phyloP scores from a whole-genome alignment of 2,329 filamentous ascomycete species.

The Aspergillus alliaceus region DNA sequence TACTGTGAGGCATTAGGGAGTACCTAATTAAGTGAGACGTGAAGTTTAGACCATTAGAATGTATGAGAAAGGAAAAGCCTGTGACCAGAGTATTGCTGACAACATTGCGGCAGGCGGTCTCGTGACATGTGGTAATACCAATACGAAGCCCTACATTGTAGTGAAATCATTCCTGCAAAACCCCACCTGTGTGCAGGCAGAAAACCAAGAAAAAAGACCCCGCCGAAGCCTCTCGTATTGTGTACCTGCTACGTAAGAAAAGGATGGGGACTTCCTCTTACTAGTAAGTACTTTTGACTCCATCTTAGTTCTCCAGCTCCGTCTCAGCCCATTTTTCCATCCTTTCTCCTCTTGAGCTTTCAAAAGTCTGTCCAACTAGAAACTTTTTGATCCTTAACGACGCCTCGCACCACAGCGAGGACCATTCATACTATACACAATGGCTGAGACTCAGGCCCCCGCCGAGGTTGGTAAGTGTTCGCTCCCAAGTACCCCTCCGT shows the following conservation, averaged over 20 bases:
- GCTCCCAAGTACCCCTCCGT: slow-evolving; percentile 17
- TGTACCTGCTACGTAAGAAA: slow-evolving; percentile 2
- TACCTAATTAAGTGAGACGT: no score
- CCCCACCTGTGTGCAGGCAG: neutral
- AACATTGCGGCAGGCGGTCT: neutral
- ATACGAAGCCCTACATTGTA: slow-evolving; percentile 18
- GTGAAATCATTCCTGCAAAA: neutral
- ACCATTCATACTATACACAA: slow-evolving; percentile 29
- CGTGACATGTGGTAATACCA: slow-evolving; percentile 10
- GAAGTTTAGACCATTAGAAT: no score
- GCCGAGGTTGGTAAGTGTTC: slow-evolving; percentile 44
- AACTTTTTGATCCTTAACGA: slow-evolving; percentile 14
- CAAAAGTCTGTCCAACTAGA: slow-evolving; percentile 17
- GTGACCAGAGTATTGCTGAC: neutral
- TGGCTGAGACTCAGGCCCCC: slow-evolving; percentile 39
- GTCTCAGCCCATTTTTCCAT: slow-evolving; percentile 17
- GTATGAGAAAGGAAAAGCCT: no score
- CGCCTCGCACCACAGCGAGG: slow-evolving; percentile 26
- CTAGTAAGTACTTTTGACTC: slow-evolving; percentile 28
- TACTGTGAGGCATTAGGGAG: no score
- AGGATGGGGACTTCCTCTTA: neutral
- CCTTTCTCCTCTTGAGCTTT: slow-evolving; percentile 22
- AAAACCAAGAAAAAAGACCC: slow-evolving; percentile 13
- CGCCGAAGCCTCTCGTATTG: slow-evolving; percentile 21
- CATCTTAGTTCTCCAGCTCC: slow-evolving; percentile 20